Percentiles rank a stretch among this genome's conserved stretches.
phyloP scores from a whole-genome alignment of 1,139 yeast species.

The Blastobotrys petasosporus region DNA sequence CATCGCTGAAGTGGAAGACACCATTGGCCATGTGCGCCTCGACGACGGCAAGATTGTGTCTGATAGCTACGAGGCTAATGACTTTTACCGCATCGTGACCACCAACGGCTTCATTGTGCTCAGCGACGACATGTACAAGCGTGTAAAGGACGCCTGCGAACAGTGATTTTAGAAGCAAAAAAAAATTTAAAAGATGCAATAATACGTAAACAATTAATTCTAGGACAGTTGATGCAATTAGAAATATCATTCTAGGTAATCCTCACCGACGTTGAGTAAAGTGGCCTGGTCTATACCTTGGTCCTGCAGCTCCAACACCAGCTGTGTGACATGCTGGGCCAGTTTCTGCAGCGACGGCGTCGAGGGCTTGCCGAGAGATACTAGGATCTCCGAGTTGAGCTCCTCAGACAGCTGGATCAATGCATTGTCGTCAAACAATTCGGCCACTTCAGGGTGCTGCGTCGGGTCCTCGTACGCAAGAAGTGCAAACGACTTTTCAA shows the following conservation, averaged over 20 bases:
- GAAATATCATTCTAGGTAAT: conserved; percentile 26
- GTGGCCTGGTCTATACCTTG: conserved; percentile 29
- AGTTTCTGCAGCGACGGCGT: conserved; percentile 37
- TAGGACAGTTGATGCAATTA: neutral
- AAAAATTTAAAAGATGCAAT: neutral
- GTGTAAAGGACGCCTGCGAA: conserved; percentile 34
- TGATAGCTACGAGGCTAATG: conserved; percentile 53
- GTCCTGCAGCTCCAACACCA: conserved; percentile 33
- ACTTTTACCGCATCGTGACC: conserved; percentile 54
- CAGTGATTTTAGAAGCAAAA: conserved; percentile 3
- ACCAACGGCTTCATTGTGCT: conserved; percentile 51
- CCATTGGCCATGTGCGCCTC: conserved; percentile 64
- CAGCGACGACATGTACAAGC: conserved; percentile 49
- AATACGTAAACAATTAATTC: neutral
- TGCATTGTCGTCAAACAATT: conserved; percentile 35
- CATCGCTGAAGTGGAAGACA: conserved; percentile 66
- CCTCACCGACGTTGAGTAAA: conserved; percentile 35
- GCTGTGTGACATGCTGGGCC: conserved; percentile 33
- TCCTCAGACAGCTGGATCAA: conserved; percentile 39
- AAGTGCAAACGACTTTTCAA: conserved; percentile 42
- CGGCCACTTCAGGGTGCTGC: conserved; percentile 32
- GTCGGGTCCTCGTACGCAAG: conserved; percentile 49
- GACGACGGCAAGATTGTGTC: conserved; percentile 46
- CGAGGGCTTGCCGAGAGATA: conserved; percentile 39
- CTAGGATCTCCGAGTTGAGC: conserved; percentile 40